These are phyloP conservation scores for Rhododendron ferrugineum DNA, from an alignment of 148 eudicot genomes.

Conservation along the genomic window DNA sequence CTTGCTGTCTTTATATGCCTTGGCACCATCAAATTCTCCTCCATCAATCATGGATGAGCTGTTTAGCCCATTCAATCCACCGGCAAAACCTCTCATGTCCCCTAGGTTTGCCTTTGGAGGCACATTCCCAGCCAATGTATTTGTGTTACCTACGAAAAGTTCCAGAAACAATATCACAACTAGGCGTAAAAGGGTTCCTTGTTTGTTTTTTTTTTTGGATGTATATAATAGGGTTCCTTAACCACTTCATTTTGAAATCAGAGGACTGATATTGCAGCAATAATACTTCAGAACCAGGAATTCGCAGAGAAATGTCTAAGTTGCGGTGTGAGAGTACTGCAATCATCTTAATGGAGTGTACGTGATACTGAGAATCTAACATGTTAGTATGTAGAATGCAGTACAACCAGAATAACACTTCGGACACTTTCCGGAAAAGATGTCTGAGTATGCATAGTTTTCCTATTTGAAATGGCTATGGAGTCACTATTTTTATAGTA, in stretches of 20 bases:
- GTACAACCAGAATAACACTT: neutral
- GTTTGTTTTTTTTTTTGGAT: no score
- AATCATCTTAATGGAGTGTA: neutral
- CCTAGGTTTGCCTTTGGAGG: slow-evolving; percentile 95
- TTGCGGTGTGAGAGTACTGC: neutral
- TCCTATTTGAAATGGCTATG: neutral
- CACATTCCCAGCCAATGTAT: slow-evolving; percentile 89
- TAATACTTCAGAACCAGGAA: neutral
- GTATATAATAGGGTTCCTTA: no score
- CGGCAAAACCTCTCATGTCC: slow-evolving; percentile 73
- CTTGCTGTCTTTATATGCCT: slow-evolving; percentile 95
- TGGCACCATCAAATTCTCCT: slow-evolving; percentile 89
- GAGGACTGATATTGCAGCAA: neutral
- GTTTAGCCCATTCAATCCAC: slow-evolving; percentile 64
- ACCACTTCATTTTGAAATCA: neutral
- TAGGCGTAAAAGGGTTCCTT: neutral
- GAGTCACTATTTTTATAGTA: neutral
- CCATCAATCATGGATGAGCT: slow-evolving; percentile 89
- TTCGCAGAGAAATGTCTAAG: no score
- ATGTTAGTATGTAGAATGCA: neutral
- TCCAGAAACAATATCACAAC: neutral
- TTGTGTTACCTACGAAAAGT: slow-evolving; percentile 61
- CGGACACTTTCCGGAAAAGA: no score
- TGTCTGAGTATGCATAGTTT: neutral
- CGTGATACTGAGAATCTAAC: neutral